A percentile compares a stretch with the other conserved stretches of the same genome.
These are phyloP conservation scores for Dioszegia crocea DNA, from an alignment of 768 basidiomycete genomes.

Conservation along the genomic window DNA sequence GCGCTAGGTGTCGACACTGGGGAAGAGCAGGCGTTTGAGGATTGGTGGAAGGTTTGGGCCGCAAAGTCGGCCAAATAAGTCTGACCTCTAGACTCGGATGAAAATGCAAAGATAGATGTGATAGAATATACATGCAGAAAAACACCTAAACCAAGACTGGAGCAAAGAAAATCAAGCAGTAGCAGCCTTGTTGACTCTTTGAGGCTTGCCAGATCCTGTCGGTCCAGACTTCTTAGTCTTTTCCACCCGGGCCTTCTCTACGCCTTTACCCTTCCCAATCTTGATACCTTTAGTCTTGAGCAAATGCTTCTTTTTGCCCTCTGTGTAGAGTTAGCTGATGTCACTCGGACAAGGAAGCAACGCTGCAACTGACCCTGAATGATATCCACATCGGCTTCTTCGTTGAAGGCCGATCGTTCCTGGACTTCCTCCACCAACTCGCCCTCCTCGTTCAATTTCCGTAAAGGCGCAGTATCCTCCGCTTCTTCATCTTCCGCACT, in stretches of 20 bases:
- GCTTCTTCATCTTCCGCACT: slow-evolving; percentile 37
- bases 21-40: slow-evolving; percentile 65
- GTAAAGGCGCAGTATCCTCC: slow-evolving; percentile 46
- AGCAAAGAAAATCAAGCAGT: neutral
- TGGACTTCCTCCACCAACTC: slow-evolving; percentile 25
- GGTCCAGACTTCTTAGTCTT: neutral
- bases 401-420: slow-evolving; percentile 59
- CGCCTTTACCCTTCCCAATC: slow-evolving; percentile 34
- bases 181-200: neutral
- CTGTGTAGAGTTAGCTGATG: slow-evolving; percentile 62
- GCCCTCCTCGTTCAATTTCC: slow-evolving; percentile 41
- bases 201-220: slow-evolving; percentile 2
- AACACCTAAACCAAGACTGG: neutral
- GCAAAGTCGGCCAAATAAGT: neutral
- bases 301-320: slow-evolving; percentile 50
- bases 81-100: neutral
- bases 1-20: slow-evolving; percentile 56
- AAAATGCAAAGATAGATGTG: neutral
- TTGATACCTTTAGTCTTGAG: slow-evolving; percentile 54
- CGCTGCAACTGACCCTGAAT: slow-evolving; percentile 52
- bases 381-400: slow-evolving; percentile 69
- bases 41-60: slow-evolving; percentile 67
- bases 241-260: slow-evolving; percentile 17
- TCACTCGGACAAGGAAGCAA: slow-evolving; percentile 32
- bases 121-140: neutral